A percentile compares a stretch with the other conserved stretches of the same genome.
These are phyloP conservation scores for Aspergillus ustus DNA, from an alignment of 2,329 filamentous ascomycete genomes.

Conservation along the genomic window DNA sequence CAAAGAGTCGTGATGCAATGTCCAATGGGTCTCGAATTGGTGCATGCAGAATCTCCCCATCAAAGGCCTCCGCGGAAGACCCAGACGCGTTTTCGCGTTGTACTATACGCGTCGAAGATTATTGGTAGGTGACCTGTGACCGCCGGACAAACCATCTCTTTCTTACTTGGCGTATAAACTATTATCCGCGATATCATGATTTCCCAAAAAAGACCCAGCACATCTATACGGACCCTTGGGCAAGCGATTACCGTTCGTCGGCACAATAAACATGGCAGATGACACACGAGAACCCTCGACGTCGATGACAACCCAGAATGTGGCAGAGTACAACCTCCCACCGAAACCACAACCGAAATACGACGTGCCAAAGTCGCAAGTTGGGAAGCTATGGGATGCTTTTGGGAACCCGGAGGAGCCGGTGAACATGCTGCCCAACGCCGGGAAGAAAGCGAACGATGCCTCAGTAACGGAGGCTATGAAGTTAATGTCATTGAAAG, in stretches of 20 bases:
- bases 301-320: slow-evolving; percentile 16
- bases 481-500: slow-evolving; percentile 55
- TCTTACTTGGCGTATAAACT: slow-evolving; percentile 17
- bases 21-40: slow-evolving; percentile 16
- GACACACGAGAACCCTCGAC: slow-evolving; percentile 39
- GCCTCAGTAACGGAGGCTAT: slow-evolving; percentile 46
- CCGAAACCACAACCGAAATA: slow-evolving; percentile 43
- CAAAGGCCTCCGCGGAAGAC: slow-evolving; percentile 20
- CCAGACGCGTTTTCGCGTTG: slow-evolving; percentile 43
- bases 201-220: slow-evolving; percentile 19
- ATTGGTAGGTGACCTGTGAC: slow-evolving; percentile 15
- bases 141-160: slow-evolving; percentile 26
- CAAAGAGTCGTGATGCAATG: slow-evolving; percentile 15
- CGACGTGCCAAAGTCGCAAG: slow-evolving; percentile 51
- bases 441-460: slow-evolving; percentile 58
- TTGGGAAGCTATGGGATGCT: slow-evolving; percentile 53
- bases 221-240: slow-evolving; percentile 12
- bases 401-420: slow-evolving; percentile 54
- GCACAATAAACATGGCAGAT: slow-evolving; percentile 41
- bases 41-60: slow-evolving; percentile 22
- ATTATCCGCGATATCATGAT: slow-evolving; percentile 18
- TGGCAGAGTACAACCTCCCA: slow-evolving; percentile 24
- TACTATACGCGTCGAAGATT: slow-evolving; percentile 33
- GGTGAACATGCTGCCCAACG: slow-evolving; percentile 60
- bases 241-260: slow-evolving; percentile 3